Percentiles rank a stretch among this genome's conserved stretches.
Conservation (phyloP, 306 rosid genomes). For the Delonix regia region DNA sequence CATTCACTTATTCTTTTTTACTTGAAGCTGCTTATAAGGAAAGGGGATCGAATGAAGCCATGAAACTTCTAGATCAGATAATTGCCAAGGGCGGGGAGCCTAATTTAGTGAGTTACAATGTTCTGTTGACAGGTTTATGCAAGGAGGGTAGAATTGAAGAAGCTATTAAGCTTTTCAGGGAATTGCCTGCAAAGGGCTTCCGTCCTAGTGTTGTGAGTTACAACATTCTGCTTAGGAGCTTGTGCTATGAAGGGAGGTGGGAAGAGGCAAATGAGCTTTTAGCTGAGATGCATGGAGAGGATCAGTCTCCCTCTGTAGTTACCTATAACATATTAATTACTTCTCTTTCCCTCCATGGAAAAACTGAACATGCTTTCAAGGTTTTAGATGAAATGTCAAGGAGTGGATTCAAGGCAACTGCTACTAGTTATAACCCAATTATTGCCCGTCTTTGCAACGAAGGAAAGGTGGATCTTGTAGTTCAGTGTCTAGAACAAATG, state of each 20-base stretch:
- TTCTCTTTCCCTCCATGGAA: slow-evolving; percentile 76
- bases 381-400: slow-evolving; percentile 79
- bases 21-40: slow-evolving; percentile 89
- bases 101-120: slow-evolving; percentile 87
- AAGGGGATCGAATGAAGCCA: slow-evolving; percentile 79
- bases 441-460: slow-evolving; percentile 70
- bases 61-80: slow-evolving; percentile 69
- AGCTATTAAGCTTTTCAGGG: slow-evolving; percentile 69
- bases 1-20: slow-evolving; percentile 73
- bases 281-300: slow-evolving; percentile 75
- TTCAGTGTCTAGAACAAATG: slow-evolving; percentile 79
- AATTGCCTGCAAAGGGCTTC: slow-evolving; percentile 74
- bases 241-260: slow-evolving; percentile 81
- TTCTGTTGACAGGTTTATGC: slow-evolving; percentile 82
- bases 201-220: slow-evolving; percentile 83
- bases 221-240: slow-evolving; percentile 73
- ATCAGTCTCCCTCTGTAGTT: slow-evolving; percentile 61
- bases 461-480: slow-evolving; percentile 67
- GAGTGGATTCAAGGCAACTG: slow-evolving; percentile 65
- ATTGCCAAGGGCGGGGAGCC: slow-evolving; percentile 85
- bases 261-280: slow-evolving; percentile 78
- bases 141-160: slow-evolving; percentile 91
- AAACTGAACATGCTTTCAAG: slow-evolving; percentile 74
- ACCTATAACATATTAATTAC: slow-evolving; percentile 82
- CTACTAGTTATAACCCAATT: slow-evolving; percentile 87